phyloP scores from a whole-genome alignment of 345 rosid genomes.

The Aethionema arabicum region DNA sequence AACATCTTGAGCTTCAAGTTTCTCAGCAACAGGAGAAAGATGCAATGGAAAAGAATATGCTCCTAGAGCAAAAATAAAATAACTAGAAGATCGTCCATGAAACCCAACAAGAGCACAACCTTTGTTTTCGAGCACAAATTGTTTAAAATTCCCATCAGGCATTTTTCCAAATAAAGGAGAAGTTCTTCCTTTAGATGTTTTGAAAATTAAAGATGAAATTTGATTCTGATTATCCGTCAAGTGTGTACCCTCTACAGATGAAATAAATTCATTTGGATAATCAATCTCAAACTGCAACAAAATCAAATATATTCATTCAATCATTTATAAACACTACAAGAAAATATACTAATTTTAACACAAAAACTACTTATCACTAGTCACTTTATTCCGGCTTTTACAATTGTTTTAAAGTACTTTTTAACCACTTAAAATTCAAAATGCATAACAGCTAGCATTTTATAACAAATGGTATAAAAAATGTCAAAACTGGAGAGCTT shows the following conservation, averaged over 20 bases:
- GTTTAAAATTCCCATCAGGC: background rate
- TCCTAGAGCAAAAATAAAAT: background rate
- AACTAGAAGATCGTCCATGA: background rate
- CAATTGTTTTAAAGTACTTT: too few relatives aligned
- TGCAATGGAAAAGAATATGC: background rate
- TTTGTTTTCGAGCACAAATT: background rate
- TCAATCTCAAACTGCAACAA: constrained; percentile 15
- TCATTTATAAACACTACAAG: background rate
- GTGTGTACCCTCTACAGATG: constrained; percentile 1
- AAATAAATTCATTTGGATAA: constrained; percentile 20
- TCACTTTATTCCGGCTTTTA: too few relatives aligned
- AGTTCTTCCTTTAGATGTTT: constrained; percentile 6
- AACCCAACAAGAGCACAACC: constrained; percentile 8
- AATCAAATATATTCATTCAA: too few relatives aligned
- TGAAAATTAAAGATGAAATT: background rate
- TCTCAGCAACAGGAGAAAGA: background rate
- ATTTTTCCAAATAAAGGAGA: constrained; percentile 17
- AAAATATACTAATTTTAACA: too few relatives aligned
- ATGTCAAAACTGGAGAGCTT: too few relatives aligned
- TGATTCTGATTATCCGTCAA: background rate
- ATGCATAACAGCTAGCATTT: too few relatives aligned
- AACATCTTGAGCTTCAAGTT: background rate
- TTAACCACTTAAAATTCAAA: too few relatives aligned
- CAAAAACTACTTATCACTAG: too few relatives aligned
- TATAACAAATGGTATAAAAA: too few relatives aligned